These are phyloP conservation scores for Globisporangium camurandrum DNA, from an alignment of 352 stramenopile species.

Conservation along the genomic window DNA sequence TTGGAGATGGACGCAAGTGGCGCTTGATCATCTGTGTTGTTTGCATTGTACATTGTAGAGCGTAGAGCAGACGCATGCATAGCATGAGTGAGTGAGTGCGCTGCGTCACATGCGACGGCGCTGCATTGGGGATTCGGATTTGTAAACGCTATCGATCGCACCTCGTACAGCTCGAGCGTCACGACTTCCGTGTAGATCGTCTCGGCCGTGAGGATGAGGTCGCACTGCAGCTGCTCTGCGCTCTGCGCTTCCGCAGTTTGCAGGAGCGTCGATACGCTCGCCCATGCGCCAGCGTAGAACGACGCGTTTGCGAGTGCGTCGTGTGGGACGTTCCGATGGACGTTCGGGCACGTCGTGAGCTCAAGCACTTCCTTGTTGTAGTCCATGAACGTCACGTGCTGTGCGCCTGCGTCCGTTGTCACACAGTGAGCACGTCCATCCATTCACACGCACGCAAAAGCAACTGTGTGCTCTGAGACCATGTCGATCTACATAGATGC, in stretches of 20 bases:
- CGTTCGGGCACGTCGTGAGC: constrained; percentile 77
- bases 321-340: constrained; percentile 33
- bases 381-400: constrained; percentile 71
- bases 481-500: too few species aligned
- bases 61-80: not conserved
- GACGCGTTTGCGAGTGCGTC: constrained; percentile 26
- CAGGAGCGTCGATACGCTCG: constrained; percentile 51
- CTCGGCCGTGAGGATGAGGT: constrained; percentile 78
- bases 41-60: not conserved
- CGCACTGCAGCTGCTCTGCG: constrained; percentile 37
- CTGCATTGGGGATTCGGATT: too few species aligned
- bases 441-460: not conserved
- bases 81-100: constrained; percentile 1
- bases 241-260: constrained; percentile 21
- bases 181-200: constrained; percentile 83
- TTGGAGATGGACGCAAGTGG: constrained; percentile 36
- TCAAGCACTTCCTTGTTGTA: constrained; percentile 87
- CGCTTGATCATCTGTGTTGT: constrained; percentile 57
- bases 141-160: constrained; percentile 18
- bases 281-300: constrained; percentile 79
- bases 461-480: too few species aligned
- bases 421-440: not conserved
- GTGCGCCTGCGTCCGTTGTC: constrained; percentile 23
- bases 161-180: constrained; percentile 59
- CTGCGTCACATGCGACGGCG: not conserved